These are phyloP conservation scores for Uronychia binucleata DNA, from an alignment of 73 alveolate genomes.

Conservation along the genomic window DNA sequence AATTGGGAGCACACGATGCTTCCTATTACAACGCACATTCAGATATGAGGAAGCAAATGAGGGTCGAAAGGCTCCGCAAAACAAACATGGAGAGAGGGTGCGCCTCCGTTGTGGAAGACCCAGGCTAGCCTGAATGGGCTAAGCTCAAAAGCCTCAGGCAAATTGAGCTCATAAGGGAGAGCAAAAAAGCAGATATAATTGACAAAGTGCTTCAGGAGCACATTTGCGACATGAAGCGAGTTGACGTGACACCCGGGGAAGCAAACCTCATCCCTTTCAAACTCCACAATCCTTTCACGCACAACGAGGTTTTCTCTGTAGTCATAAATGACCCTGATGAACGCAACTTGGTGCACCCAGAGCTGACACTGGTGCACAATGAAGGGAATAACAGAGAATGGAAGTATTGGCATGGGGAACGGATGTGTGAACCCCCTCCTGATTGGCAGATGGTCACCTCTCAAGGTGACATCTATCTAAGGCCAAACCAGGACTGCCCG, in stretches of 20 bases:
- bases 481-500: conserved; percentile 42
- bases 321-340: conserved; percentile 59
- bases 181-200: conserved; percentile 37
- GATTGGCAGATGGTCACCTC: conserved; percentile 42
- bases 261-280: conserved; percentile 11
- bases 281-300: conserved; percentile 36
- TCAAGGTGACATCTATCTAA: conserved; percentile 24
- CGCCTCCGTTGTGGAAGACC: conserved; percentile 25
- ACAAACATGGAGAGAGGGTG: conserved; percentile 10
- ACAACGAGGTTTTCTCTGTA: conserved; percentile 40
- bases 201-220: conserved; percentile 43
- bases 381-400: conserved; percentile 49
- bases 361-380: conserved; percentile 29
- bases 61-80: conserved; percentile 58
- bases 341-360: conserved; percentile 7
- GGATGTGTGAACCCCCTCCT: conserved; percentile 56
- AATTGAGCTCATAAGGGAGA: conserved; percentile 45
- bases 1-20: neutral
- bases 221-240: conserved; percentile 9
- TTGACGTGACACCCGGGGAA: conserved; percentile 40
- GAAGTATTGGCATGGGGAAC: conserved; percentile 57
- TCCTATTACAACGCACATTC: neutral
- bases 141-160: conserved; percentile 45
- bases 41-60: conserved; percentile 57
- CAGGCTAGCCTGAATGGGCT: conserved; percentile 56